Percentiles rank a stretch among this genome's conserved stretches.
phyloP scores from a whole-genome alignment of 2,329 filamentous ascomycete genomes.

The Periglandula ipomoeae region DNA sequence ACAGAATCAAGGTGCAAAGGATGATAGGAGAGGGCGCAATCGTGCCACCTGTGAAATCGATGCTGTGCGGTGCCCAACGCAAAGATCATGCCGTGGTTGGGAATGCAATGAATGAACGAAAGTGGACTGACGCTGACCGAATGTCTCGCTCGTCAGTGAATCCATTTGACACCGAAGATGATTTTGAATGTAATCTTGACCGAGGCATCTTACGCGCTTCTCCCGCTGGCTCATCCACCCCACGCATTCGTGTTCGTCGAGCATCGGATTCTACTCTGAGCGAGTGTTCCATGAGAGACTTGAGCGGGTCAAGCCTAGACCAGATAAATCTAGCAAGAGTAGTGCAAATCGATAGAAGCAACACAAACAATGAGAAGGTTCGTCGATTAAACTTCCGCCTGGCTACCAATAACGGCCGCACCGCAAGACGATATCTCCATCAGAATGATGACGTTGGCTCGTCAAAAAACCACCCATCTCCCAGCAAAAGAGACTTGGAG shows the following conservation, averaged over 20 bases:
- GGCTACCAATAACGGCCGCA: neutral
- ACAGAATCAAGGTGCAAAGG: slow-evolving; percentile 24
- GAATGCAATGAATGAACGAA: neutral
- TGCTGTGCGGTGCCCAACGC: neutral
- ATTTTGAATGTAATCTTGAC: slow-evolving; percentile 28
- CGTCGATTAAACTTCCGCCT: slow-evolving; percentile 6
- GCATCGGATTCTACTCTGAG: neutral
- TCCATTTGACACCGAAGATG: slow-evolving; percentile 28
- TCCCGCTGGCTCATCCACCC: slow-evolving; percentile 30
- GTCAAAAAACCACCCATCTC: slow-evolving; percentile 36
- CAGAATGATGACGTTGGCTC: slow-evolving; percentile 8
- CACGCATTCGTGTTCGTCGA: slow-evolving; percentile 17
- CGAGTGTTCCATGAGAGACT: neutral
- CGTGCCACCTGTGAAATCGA: neutral
- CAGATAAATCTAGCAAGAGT: slow-evolving; percentile 10
- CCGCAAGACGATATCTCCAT: neutral
- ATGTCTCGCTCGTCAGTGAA: neutral
- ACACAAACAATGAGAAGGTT: neutral
- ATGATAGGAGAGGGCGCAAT: neutral
- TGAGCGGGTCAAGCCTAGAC: slow-evolving; percentile 2
- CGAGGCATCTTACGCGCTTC: slow-evolving; percentile 27
- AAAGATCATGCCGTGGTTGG: neutral
- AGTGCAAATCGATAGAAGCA: slow-evolving; percentile 7
- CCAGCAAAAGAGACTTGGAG: slow-evolving; percentile 31
- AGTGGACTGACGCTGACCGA: neutral